Conservation (phyloP, 805 yeast species). For the Candida nitratophila region DNA sequence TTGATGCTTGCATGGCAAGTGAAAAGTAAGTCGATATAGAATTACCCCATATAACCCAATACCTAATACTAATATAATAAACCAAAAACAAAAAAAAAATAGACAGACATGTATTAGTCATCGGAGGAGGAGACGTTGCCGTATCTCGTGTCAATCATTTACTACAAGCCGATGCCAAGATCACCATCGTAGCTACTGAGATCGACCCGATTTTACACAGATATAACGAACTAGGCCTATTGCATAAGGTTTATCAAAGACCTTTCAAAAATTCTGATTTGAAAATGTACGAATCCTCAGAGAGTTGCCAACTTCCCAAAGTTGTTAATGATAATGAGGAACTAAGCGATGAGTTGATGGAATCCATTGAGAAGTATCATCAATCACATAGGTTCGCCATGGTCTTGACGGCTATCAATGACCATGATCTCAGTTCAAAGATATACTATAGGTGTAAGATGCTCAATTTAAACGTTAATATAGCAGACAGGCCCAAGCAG, state of each 20-base stretch:
- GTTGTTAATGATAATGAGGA: slow-evolving; percentile 15
- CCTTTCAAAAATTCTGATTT: slow-evolving; percentile 42
- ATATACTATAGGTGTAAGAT: slow-evolving; percentile 46
- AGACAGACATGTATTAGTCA: slow-evolving; percentile 57
- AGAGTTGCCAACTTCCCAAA: slow-evolving; percentile 1
- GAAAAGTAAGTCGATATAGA: slow-evolving; percentile 28
- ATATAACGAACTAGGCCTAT: slow-evolving; percentile 31
- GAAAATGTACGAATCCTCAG: slow-evolving; percentile 35
- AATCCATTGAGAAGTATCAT: slow-evolving; percentile 28
- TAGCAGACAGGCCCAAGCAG: slow-evolving; percentile 77
- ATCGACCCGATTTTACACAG: slow-evolving; percentile 28
- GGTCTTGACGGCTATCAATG: slow-evolving; percentile 72
- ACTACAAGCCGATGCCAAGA: slow-evolving; percentile 59
- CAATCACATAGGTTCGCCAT: slow-evolving; percentile 43
- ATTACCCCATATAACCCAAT: too few relatives aligned
- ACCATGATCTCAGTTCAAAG: slow-evolving; percentile 48
- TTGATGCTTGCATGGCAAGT: slow-evolving; percentile 72
- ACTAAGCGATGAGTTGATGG: slow-evolving; percentile 23
- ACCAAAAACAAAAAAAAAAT: too few relatives aligned
- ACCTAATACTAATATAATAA: too few relatives aligned
- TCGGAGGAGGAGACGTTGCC: slow-evolving; percentile 80
- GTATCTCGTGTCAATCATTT: slow-evolving; percentile 61
- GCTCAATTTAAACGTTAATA: slow-evolving; percentile 55
- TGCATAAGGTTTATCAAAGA: slow-evolving; percentile 35
- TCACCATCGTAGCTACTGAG: slow-evolving; percentile 53